Evolutionary conservation across 164 flowering plant genomes (phyloP).

Genomic region (Stephania yunnanensis): DNA sequence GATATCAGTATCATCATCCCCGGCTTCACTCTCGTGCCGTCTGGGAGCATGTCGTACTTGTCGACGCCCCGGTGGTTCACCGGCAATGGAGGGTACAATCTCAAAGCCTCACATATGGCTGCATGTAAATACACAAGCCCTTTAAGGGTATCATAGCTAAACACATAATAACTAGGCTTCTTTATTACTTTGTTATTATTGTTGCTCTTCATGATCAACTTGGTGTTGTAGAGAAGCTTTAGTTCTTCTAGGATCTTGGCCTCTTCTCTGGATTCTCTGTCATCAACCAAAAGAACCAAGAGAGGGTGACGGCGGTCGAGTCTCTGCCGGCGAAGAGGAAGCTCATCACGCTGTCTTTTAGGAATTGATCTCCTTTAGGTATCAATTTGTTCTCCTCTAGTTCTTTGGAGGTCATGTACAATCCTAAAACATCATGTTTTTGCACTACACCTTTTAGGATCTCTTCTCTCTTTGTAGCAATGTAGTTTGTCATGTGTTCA

Average conservation of each 20-base stretch:
- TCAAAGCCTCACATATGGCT: slow-evolving; percentile 26
- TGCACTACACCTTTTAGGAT: slow-evolving; percentile 1
- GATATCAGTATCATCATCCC: slow-evolving; percentile 17
- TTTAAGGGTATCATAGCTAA: slow-evolving; percentile 18
- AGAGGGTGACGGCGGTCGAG: no score
- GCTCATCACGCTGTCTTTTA: no score
- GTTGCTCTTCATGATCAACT: no score
- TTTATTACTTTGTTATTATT: background rate
- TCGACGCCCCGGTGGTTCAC: slow-evolving; percentile 18
- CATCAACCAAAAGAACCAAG: no score
- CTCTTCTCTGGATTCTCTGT: no score
- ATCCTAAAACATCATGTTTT: background rate
- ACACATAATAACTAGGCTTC: background rate
- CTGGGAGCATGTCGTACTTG: slow-evolving; percentile 19
- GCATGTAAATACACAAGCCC: slow-evolving; percentile 29
- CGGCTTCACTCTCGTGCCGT: slow-evolving; percentile 23
- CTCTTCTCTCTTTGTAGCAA: slow-evolving; percentile 1
- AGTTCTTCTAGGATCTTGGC: no score
- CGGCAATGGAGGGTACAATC: slow-evolving; percentile 28
- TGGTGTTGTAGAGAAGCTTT: no score
- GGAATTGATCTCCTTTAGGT: no score
- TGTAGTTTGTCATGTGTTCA: background rate
- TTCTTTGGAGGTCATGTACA: no score
- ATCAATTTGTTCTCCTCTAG: no score
- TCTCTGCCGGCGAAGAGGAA: no score